Conservation (phyloP, 805 yeast genomes). For the Kregervanrija fluxuum region DNA sequence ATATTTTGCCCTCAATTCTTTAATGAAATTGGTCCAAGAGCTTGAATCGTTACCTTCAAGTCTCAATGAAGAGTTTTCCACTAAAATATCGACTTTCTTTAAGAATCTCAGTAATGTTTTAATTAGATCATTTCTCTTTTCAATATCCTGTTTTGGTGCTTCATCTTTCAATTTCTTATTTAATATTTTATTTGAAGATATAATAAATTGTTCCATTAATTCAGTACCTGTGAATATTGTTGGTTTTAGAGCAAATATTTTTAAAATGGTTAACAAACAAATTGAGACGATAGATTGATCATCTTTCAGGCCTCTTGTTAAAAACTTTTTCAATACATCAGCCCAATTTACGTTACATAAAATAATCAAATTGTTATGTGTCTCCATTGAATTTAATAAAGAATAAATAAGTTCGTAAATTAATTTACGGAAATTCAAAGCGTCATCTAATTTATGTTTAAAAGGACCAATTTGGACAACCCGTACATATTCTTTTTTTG, state of each 20-base stretch:
- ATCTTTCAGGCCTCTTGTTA: slow-evolving; percentile 48
- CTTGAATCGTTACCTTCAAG: slow-evolving; percentile 14
- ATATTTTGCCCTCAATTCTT: slow-evolving; percentile 13
- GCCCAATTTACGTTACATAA: slow-evolving; percentile 21
- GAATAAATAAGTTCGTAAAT: slow-evolving; percentile 65
- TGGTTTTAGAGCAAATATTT: slow-evolving; percentile 29
- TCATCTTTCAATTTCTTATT: slow-evolving; percentile 46
- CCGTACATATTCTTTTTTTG: slow-evolving; percentile 51
- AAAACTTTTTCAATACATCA: slow-evolving; percentile 31
- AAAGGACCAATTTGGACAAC: slow-evolving; percentile 80
- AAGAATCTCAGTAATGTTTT: slow-evolving; percentile 27
- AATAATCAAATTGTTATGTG: slow-evolving; percentile 13
- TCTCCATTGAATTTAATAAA: slow-evolving; percentile 31
- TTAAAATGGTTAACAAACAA: slow-evolving; percentile 38
- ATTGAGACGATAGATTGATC: slow-evolving; percentile 53
- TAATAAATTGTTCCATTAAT: slow-evolving; percentile 21
- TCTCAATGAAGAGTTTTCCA: slow-evolving; percentile 14
- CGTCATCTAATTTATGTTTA: slow-evolving; percentile 75
- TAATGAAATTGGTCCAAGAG: slow-evolving; percentile 19
- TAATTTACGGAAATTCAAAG: slow-evolving; percentile 63
- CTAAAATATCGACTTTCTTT: slow-evolving; percentile 17
- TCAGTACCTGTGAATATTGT: slow-evolving; percentile 17
- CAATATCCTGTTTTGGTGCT: slow-evolving; percentile 63
- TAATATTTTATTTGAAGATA: slow-evolving; percentile 34
- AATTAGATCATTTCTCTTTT: slow-evolving; percentile 41